Conservation (phyloP, 2,329 filamentous ascomycete genomes). For the Incumbomyces delicatus region DNA sequence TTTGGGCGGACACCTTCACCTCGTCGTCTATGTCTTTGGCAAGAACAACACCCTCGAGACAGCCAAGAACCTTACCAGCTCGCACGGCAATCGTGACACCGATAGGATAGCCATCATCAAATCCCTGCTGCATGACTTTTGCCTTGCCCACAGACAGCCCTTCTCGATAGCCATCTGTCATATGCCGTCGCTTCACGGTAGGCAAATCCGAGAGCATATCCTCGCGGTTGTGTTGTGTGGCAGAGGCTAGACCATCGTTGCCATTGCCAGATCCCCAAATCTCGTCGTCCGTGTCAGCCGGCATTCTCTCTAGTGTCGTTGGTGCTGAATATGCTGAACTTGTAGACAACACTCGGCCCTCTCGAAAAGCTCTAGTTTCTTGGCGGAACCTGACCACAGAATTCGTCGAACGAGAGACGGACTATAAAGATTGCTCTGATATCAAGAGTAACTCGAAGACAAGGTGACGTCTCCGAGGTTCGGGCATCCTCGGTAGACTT, state of each 20-base stretch:
- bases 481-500: too few species aligned
- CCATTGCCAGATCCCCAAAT: slow-evolving; percentile 18
- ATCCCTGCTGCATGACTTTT: slow-evolving; percentile 69
- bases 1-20: slow-evolving; percentile 3
- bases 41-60: slow-evolving; percentile 60
- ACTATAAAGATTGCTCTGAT: too few species aligned
- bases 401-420: too few species aligned
- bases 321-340: slow-evolving; percentile 10
- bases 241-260: not conserved
- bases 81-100: slow-evolving; percentile 70
- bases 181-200: slow-evolving; percentile 64
- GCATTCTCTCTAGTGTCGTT: slow-evolving; percentile 13
- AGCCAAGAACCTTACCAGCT: slow-evolving; percentile 65
- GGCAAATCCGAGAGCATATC: slow-evolving; percentile 55
- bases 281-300: slow-evolving; percentile 11
- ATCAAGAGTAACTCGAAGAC: too few species aligned
- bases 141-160: slow-evolving; percentile 70
- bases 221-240: not conserved
- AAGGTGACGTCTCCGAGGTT: too few species aligned
- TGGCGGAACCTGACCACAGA: too few species aligned
- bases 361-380: too few species aligned
- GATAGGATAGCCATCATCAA: slow-evolving; percentile 81
- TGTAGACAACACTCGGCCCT: not conserved
- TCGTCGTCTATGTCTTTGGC: slow-evolving; percentile 25
- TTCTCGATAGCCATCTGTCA: slow-evolving; percentile 82